Conservation (phyloP, 2,329 filamentous ascomycete species). For the Paracoccidioides brasiliensis region DNA sequence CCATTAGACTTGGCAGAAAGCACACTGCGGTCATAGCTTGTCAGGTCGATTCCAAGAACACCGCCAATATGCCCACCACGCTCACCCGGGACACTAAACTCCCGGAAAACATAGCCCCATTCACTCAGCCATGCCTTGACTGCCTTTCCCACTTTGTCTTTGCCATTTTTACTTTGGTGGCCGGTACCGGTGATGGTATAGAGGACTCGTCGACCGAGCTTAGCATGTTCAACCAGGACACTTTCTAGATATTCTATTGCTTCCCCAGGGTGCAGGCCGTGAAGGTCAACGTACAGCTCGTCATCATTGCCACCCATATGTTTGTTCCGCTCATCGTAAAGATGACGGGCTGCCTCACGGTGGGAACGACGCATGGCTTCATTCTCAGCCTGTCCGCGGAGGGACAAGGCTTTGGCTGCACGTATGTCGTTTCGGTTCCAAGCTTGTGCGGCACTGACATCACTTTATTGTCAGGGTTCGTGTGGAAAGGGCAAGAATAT, state of each 20-base stretch:
- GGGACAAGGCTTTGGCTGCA: constrained; percentile 84
- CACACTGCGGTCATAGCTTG: constrained; percentile 41
- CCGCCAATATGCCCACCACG: constrained; percentile 60
- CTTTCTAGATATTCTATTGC: constrained; percentile 87
- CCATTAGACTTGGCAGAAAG: constrained; percentile 22
- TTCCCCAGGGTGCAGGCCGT: constrained; percentile 97
- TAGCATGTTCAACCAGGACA: constrained; percentile 69
- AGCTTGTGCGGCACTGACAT: constrained; percentile 72
- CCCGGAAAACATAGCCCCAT: constrained; percentile 88
- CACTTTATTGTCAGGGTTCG: background rate
- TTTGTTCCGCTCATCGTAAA: constrained; percentile 90
- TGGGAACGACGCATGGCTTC: constrained; percentile 95
- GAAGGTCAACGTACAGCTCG: constrained; percentile 89
- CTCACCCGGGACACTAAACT: constrained; percentile 94
- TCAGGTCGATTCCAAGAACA: constrained; percentile 51
- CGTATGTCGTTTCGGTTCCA: constrained; percentile 98
- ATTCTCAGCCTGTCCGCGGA: constrained; percentile 92
- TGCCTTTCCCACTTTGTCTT: constrained; percentile 95
- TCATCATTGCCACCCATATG: constrained; percentile 37
- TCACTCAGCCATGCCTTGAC: constrained; percentile 84
- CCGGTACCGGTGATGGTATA: constrained; percentile 96
- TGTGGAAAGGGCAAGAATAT: constrained; percentile 6
- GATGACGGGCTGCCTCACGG: constrained; percentile 75
- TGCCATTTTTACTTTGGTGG: constrained; percentile 96
- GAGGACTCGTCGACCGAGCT: constrained; percentile 56